Evolutionary conservation across 1,284 basidiomycete species (phyloP).

Genomic region (Albatrellus sp.): DNA sequence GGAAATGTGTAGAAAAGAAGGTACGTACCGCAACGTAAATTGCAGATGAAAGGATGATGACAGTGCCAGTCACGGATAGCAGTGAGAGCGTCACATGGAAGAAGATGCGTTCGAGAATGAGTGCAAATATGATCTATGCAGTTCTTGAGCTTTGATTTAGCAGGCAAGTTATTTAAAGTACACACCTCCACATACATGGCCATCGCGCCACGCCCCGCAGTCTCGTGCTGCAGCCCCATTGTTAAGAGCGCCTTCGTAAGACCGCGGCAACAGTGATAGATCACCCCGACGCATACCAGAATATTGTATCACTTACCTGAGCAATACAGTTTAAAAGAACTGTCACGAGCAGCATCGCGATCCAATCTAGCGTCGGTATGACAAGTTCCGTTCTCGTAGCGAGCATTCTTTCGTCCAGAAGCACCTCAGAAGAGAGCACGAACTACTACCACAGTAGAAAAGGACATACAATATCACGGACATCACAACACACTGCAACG

Average conservation of each 20-base stretch:
- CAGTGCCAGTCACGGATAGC: constrained; percentile 43
- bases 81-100: constrained; percentile 36
- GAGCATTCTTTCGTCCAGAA: constrained; percentile 26
- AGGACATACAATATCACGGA: constrained; percentile 32
- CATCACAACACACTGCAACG: constrained; percentile 46
- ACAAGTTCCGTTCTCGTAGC: constrained; percentile 27
- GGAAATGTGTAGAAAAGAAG: not conserved
- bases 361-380: constrained; percentile 36
- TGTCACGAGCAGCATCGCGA: constrained; percentile 31
- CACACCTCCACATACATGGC: constrained; percentile 48
- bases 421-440: constrained; percentile 2
- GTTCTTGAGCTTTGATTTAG: not conserved
- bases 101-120: constrained; percentile 44
- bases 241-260: constrained; percentile 36
- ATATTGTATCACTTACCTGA: constrained; percentile 25
- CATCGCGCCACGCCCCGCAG: constrained; percentile 47
- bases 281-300: not conserved
- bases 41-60: constrained; percentile 47
- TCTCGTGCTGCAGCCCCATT: constrained; percentile 54
- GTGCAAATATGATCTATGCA: constrained; percentile 46
- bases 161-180: not conserved
- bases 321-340: constrained; percentile 49
- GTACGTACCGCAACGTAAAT: constrained; percentile 44
- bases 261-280: not conserved
- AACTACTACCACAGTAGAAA: not conserved